Evolutionary conservation across 495 filamentous ascomycete species (phyloP).

Genomic region (Cercophora newfieldiana): DNA sequence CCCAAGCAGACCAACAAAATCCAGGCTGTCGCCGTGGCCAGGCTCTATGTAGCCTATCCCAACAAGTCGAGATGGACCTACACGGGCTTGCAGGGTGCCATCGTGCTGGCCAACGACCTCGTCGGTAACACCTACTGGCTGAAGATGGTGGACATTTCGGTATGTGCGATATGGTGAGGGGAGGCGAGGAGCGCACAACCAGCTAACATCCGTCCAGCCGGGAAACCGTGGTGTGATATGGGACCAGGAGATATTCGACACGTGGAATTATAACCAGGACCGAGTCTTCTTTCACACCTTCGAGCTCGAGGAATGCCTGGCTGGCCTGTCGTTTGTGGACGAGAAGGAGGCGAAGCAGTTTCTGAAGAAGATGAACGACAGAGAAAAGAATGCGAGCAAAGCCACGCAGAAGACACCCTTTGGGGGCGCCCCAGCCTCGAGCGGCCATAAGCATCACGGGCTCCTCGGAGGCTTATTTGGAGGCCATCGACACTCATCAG

Average conservation of each 20-base stretch:
- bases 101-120: slow-evolving; percentile 89
- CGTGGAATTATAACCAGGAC: slow-evolving; percentile 92
- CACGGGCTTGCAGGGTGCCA: slow-evolving; percentile 89
- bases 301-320: slow-evolving; percentile 87
- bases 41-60: slow-evolving; percentile 91
- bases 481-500: slow-evolving; percentile 66
- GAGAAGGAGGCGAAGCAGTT: slow-evolving; percentile 96
- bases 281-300: slow-evolving; percentile 97
- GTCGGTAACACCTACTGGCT: slow-evolving; percentile 96
- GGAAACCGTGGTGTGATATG: slow-evolving; percentile 87
- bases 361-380: slow-evolving; percentile 89
- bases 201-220: slow-evolving; percentile 52
- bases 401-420: slow-evolving; percentile 77
- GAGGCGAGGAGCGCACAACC: not conserved
- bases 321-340: slow-evolving; percentile 86
- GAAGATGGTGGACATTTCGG: slow-evolving; percentile 94
- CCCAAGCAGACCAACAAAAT: slow-evolving; percentile 95
- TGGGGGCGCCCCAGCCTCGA: slow-evolving; percentile 55
- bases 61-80: slow-evolving; percentile 86
- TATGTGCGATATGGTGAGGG: slow-evolving; percentile 47
- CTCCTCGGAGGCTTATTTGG: slow-evolving; percentile 68
- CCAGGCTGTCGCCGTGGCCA: slow-evolving; percentile 86
- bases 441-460: slow-evolving; percentile 42
- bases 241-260: slow-evolving; percentile 97
- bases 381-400: slow-evolving; percentile 91